Evolutionary conservation across 2,329 filamentous ascomycete genomes (phyloP).

Genomic region (Sporothrix humicola): DNA sequence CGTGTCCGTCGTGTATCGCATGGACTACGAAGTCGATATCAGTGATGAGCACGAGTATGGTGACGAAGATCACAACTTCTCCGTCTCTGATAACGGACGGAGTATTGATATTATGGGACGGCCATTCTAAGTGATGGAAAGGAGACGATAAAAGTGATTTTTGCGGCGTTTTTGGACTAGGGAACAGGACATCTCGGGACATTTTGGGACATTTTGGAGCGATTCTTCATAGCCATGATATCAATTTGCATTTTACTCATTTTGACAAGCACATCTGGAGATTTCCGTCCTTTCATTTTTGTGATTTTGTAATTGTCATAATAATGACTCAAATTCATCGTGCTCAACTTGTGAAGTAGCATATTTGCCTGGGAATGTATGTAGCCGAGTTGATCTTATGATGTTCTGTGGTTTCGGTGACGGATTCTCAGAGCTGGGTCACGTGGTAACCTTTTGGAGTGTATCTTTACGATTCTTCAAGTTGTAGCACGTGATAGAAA

Average conservation of each 20-base stretch:
- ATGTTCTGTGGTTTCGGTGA: neutral
- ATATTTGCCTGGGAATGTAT: neutral
- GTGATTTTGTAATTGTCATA: neutral
- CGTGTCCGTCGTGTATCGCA: constrained; percentile 33
- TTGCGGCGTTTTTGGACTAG: neutral
- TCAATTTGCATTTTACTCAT: constrained; percentile 16
- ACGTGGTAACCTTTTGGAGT: too few species aligned
- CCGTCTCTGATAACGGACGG: constrained; percentile 33
- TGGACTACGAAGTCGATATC: constrained; percentile 29
- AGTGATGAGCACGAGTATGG: neutral
- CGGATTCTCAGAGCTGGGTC: too few species aligned
- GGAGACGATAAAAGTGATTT: neutral
- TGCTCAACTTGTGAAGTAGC: neutral
- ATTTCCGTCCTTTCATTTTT: neutral
- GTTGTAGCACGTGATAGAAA: neutral
- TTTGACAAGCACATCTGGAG: too few species aligned
- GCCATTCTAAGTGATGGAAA: neutral
- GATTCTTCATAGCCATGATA: constrained; percentile 13
- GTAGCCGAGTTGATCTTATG: neutral
- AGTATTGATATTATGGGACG: constrained; percentile 27
- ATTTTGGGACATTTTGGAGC: neutral
- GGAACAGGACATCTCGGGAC: neutral
- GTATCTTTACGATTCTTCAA: too few species aligned
- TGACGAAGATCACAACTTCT: neutral
- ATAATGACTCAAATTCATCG: neutral